Evolutionary conservation across 176 grass and related monocot species (phyloP).

Genomic region (barley (Hordeum vulgare)): DNA sequence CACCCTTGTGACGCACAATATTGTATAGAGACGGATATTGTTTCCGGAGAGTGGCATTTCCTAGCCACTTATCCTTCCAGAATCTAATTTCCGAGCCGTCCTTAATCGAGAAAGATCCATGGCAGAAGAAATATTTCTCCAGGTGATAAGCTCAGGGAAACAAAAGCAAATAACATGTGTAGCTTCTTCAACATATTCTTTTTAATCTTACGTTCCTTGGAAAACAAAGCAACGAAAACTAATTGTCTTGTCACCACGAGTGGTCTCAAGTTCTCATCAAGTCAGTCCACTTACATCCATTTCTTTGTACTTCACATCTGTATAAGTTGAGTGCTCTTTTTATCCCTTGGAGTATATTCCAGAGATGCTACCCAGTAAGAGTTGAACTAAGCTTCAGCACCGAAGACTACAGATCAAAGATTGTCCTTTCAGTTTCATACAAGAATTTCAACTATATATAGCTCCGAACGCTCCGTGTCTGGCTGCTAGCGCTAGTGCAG

Average conservation of each 20-base stretch:
- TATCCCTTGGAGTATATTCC: not conserved
- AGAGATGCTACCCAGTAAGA: not conserved
- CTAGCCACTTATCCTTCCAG: too few relatives aligned
- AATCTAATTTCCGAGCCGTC: too few relatives aligned
- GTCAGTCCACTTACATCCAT: not conserved
- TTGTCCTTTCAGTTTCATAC: not conserved
- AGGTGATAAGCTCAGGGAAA: not conserved
- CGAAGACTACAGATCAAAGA: not conserved
- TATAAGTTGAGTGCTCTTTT: not conserved
- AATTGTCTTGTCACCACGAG: not conserved
- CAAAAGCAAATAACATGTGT: not conserved
- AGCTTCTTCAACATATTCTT: not conserved
- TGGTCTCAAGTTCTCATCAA: not conserved
- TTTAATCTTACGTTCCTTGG: not conserved
- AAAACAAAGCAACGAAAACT: conserved; percentile 5
- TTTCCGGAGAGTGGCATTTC: too few relatives aligned
- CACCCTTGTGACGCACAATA: too few relatives aligned
- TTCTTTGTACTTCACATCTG: not conserved
- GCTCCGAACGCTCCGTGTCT: not conserved
- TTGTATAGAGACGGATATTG: too few relatives aligned
- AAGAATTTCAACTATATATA: not conserved
- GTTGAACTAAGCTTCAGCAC: not conserved
- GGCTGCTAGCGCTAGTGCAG: not conserved
- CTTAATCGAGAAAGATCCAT: too few relatives aligned
- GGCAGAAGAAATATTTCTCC: too few relatives aligned